Conservation (phyloP, 2,329 filamentous ascomycete genomes). For the Cryphonectria naterciae region DNA sequence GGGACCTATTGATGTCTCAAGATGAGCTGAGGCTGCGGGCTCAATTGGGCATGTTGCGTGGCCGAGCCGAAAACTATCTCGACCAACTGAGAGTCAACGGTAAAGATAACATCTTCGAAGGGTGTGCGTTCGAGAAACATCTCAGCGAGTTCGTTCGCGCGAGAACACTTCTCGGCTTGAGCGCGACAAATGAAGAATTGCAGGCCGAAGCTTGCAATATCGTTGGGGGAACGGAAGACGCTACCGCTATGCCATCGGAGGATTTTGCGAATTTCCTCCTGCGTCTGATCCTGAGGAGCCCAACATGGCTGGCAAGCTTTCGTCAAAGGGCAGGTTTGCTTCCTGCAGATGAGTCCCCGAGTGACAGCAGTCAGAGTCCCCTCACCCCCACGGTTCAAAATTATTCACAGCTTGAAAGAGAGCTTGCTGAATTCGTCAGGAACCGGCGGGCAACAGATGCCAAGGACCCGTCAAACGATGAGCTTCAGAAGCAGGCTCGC, state of each 20-base stretch:
- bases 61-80: constrained; percentile 51
- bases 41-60: constrained; percentile 52
- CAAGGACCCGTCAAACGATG: constrained; percentile 54
- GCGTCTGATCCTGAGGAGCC: constrained; percentile 53
- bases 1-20: constrained; percentile 60
- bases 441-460: constrained; percentile 48
- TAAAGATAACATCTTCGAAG: constrained; percentile 60
- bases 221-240: constrained; percentile 59
- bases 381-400: constrained; percentile 66
- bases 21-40: constrained; percentile 48
- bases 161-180: constrained; percentile 59
- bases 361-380: constrained; percentile 56
- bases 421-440: constrained; percentile 57
- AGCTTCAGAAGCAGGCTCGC: constrained; percentile 60
- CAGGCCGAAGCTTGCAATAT: constrained; percentile 63
- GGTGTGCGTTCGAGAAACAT: constrained; percentile 59
- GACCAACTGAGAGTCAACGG: constrained; percentile 59
- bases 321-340: constrained; percentile 61
- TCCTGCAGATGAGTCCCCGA: constrained; percentile 51
- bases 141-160: constrained; percentile 58
- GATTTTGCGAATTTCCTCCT: constrained; percentile 60
- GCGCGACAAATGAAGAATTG: constrained; percentile 62
- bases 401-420: constrained; percentile 58
- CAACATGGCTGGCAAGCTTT: constrained; percentile 60
- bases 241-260: constrained; percentile 53